A percentile compares a stretch with the other conserved stretches of the same genome.
These are phyloP conservation scores for Gracilaria gracilis DNA, from an alignment of 23 red algal genomes.

Conservation along the genomic window DNA sequence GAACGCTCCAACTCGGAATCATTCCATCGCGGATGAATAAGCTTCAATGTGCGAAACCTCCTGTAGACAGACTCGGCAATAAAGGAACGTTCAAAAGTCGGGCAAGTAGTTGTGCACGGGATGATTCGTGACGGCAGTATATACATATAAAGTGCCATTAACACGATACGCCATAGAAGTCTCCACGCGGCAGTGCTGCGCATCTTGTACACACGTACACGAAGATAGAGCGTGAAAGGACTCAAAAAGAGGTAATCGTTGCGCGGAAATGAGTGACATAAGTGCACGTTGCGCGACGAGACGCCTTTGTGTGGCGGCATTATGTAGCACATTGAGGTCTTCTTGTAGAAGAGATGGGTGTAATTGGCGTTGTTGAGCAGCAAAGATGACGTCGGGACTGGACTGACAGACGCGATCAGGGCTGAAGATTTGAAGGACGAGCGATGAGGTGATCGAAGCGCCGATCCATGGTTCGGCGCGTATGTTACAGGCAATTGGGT, in stretches of 20 bases:
- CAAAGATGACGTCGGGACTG: too few relatives aligned
- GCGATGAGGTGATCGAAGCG: too few relatives aligned
- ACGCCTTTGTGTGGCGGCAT: too few relatives aligned
- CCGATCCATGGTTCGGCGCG: too few relatives aligned
- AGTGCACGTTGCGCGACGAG: conserved; percentile 48
- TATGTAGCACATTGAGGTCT: too few relatives aligned
- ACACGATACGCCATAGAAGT: background rate
- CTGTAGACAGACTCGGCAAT: conserved; percentile 2
- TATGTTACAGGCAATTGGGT: too few relatives aligned
- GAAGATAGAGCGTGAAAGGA: too few relatives aligned
- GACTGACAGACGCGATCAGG: too few relatives aligned
- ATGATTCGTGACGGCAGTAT: conserved; percentile 7
- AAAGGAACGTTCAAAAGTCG: background rate
- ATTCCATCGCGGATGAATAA: conserved; percentile 17
- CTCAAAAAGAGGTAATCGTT: too few relatives aligned
- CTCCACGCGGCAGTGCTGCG: conserved; percentile 2
- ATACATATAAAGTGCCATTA: background rate
- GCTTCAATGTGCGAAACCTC: background rate
- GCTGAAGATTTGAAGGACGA: too few relatives aligned
- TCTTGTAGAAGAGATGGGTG: too few relatives aligned
- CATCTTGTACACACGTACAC: background rate
- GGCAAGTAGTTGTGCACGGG: conserved; percentile 6
- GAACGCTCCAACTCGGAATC: background rate
- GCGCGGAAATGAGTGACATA: conserved; percentile 40
- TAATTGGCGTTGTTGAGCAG: too few relatives aligned